Conservation (phyloP, 1,284 basidiomycete species). For the Microbotryum violaceum region DNA sequence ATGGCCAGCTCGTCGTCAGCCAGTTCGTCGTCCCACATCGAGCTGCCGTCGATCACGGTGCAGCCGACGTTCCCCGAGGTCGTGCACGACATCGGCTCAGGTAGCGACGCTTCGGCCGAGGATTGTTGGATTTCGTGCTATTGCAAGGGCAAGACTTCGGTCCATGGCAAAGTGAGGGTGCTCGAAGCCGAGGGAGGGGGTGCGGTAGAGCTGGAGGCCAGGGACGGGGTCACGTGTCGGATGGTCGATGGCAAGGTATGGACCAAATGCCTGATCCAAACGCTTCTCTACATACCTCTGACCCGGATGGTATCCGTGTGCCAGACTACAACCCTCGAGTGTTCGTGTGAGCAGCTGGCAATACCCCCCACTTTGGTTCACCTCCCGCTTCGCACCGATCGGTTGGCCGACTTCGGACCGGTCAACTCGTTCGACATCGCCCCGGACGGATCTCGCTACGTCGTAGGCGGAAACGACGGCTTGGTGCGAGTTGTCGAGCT, state of each 20-base stretch:
- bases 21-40: too few relatives aligned
- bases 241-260: slow-evolving; percentile 4
- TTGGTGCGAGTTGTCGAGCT: slow-evolving; percentile 38
- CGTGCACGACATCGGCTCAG: slow-evolving; percentile 51
- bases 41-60: slow-evolving; percentile 47
- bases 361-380: slow-evolving; percentile 9
- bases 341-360: slow-evolving; percentile 13
- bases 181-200: slow-evolving; percentile 33
- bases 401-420: background rate
- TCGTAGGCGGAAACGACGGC: slow-evolving; percentile 43
- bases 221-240: slow-evolving; percentile 33
- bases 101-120: slow-evolving; percentile 52
- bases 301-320: background rate
- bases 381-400: slow-evolving; percentile 15
- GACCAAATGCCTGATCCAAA: background rate
- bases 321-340: background rate
- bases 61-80: slow-evolving; percentile 57
- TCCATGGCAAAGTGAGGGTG: slow-evolving; percentile 55
- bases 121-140: slow-evolving; percentile 67
- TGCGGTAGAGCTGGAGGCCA: slow-evolving; percentile 26
- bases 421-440: slow-evolving; percentile 41
- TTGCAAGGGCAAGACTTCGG: slow-evolving; percentile 44
- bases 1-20: too few relatives aligned
- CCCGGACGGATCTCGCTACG: slow-evolving; percentile 35
- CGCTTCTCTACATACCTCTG: background rate